Percentiles rank a stretch among this genome's conserved stretches.
Conservation (phyloP, 768 basidiomycete species). For the Lentinula sp. region DNA sequence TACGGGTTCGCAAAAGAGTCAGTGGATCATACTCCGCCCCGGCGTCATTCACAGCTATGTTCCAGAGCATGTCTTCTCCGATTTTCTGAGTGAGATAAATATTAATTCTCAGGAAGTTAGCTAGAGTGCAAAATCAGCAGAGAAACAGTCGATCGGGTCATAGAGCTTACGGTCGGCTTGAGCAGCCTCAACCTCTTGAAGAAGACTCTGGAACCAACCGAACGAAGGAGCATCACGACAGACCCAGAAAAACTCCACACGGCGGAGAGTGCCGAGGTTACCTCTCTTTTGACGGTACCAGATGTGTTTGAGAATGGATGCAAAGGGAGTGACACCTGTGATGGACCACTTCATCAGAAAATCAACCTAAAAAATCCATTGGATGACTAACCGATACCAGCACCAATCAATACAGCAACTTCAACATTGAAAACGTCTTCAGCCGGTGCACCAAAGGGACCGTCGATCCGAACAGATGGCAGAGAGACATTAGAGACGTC, state of each 20-base stretch:
- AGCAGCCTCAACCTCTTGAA: constrained; percentile 83
- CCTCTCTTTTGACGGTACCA: constrained; percentile 88
- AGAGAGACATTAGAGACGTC: constrained; percentile 49
- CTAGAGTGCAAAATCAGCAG: constrained; percentile 31
- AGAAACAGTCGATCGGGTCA: background rate
- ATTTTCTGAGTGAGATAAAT: constrained; percentile 88
- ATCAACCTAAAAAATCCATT: constrained; percentile 2
- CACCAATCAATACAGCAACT: constrained; percentile 88
- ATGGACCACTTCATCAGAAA: background rate
- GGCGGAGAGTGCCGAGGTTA: constrained; percentile 70
- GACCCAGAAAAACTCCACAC: constrained; percentile 95
- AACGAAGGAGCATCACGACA: constrained; percentile 95
- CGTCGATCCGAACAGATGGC: constrained; percentile 75
- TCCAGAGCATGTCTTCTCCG: constrained; percentile 83
- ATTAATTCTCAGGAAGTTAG: constrained; percentile 89
- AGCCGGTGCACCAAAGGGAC: constrained; percentile 90
- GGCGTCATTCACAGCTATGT: constrained; percentile 83
- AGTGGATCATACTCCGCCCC: constrained; percentile 85
- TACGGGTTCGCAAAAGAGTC: constrained; percentile 81
- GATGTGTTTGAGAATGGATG: constrained; percentile 91
- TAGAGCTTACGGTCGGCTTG: constrained; percentile 76
- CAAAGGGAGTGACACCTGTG: constrained; percentile 87
- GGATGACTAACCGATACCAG: constrained; percentile 74
- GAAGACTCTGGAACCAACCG: constrained; percentile 90
- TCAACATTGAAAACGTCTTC: constrained; percentile 85